Evolutionary conservation across 1,284 basidiomycete species (phyloP), one percentile per base, ranked within the genome.

Genomic region (Ustilago curta): DNA sequence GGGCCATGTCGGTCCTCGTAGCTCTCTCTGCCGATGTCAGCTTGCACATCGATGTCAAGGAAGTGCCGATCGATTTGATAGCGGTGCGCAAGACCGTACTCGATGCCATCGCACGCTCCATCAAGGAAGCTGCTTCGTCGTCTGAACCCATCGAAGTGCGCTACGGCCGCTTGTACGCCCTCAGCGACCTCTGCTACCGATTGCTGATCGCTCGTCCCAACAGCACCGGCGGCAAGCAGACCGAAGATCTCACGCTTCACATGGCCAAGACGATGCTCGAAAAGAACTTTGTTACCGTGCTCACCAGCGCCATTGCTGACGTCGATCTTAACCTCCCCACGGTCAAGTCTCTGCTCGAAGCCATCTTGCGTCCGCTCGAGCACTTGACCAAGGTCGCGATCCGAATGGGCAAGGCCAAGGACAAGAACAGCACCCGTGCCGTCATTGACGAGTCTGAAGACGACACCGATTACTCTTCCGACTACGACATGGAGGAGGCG

Each of bases 241-340:
- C 89, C 64, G 93, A 95, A 45, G 95, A 97, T 54, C 88, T 90
- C 12, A 91, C 92, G 3, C 91, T 95, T 18, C 95, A 97, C 73
- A 89, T 98, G 63, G 94, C 97, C 44, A 99, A 98, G 87, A 89
- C 95, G 71, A 99, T 99, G 97, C 87, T 99, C 48, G 97, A 99
- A 87, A 97, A 98, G 88, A 94, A 94, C 83, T 97, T 93, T 80
- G 97, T 98, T 21, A 89, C 92, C 7, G 91, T 92, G 4, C 87
- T 99, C 35, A 98, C 97, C 0, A 91, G 88, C 54, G 92, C 94
- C 12, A 88, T 98, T 9, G 91, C 93, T 8, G 97, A 99, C 62
- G 90, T 97, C 40, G 97, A 99, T 83, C 89, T 98, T 56, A 97
- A 97, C 84, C 96, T 95, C 86, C 97, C 97, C 2, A 91, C 95